These are phyloP conservation scores for Kwoniella dejecticola DNA, from an alignment of 768 basidiomycete genomes.

Conservation along the genomic window DNA sequence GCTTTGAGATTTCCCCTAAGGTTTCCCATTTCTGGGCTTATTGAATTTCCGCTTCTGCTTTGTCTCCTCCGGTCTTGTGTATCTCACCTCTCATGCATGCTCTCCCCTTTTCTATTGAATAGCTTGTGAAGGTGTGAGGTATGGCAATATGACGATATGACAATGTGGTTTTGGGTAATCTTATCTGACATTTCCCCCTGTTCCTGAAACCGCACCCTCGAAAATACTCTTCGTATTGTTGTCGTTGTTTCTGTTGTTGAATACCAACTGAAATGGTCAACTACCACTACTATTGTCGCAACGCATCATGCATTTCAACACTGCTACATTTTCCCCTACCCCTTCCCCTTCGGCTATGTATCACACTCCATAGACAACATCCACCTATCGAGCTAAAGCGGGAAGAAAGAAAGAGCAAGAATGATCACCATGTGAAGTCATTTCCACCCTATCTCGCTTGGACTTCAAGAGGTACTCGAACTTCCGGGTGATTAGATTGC, in stretches of 20 bases:
- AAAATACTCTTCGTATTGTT: not conserved
- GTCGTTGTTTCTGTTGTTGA: not conserved
- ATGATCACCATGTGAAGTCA: not conserved
- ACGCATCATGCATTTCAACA: no score
- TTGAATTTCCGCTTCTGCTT: no score
- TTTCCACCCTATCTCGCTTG: not conserved
- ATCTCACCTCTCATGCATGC: no score
- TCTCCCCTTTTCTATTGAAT: not conserved
- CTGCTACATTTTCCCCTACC: constrained; percentile 14
- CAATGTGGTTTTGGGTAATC: not conserved
- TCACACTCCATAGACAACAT: not conserved
- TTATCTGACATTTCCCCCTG: constrained; percentile 26
- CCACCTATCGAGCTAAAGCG: not conserved
- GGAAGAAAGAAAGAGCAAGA: not conserved
- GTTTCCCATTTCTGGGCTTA: no score
- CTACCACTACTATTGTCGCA: no score
- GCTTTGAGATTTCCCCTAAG: no score
- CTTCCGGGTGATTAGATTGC: constrained; percentile 6
- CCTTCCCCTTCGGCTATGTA: not conserved
- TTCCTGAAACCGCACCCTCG: not conserved
- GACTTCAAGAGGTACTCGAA: not conserved
- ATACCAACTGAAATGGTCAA: not conserved
- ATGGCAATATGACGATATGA: no score
- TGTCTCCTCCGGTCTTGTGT: no score
- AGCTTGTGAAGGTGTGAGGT: not conserved